phyloP scores from a whole-genome alignment of 768 basidiomycete genomes.

The Cyclocybe aegerita region DNA sequence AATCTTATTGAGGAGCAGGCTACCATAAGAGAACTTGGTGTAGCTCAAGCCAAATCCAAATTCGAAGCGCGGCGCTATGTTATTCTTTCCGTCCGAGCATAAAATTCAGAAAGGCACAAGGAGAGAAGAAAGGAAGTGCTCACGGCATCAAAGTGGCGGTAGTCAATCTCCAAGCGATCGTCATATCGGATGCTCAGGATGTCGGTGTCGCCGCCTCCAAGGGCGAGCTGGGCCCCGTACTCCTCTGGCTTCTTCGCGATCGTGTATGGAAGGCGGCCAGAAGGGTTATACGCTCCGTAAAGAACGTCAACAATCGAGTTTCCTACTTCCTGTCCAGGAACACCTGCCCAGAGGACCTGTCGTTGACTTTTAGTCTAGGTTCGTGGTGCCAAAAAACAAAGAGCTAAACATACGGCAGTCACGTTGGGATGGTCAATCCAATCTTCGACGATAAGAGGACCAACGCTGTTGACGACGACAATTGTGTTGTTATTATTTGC shows the following conservation, averaged over 20 bases:
- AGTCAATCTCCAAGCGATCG: conserved; percentile 65
- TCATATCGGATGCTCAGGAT: conserved; percentile 53
- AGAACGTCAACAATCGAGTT: conserved; percentile 66
- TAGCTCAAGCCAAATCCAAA: conserved; percentile 90
- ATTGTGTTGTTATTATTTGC: conserved; percentile 67
- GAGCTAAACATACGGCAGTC: conserved; percentile 49
- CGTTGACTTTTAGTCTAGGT: not conserved
- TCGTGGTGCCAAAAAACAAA: conserved; percentile 15
- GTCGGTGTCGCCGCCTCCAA: conserved; percentile 30
- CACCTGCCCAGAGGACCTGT: conserved; percentile 60
- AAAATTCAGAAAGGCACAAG: not conserved
- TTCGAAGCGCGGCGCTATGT: conserved; percentile 76
- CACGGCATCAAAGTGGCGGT: conserved; percentile 65
- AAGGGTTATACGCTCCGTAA: conserved; percentile 65
- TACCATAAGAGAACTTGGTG: conserved; percentile 70
- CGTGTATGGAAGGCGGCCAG: conserved; percentile 68
- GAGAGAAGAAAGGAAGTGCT: conserved; percentile 23
- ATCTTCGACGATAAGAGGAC: conserved; percentile 53
- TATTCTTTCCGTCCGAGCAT: conserved; percentile 37
- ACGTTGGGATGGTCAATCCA: conserved; percentile 73
- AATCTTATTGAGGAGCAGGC: conserved; percentile 48
- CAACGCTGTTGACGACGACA: conserved; percentile 61
- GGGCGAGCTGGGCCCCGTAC: conserved; percentile 50
- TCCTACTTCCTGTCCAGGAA: conserved; percentile 66
- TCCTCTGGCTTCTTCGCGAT: conserved; percentile 63